Conservation (phyloP, 306 rosid species). For the Luffa acutangula region DNA sequence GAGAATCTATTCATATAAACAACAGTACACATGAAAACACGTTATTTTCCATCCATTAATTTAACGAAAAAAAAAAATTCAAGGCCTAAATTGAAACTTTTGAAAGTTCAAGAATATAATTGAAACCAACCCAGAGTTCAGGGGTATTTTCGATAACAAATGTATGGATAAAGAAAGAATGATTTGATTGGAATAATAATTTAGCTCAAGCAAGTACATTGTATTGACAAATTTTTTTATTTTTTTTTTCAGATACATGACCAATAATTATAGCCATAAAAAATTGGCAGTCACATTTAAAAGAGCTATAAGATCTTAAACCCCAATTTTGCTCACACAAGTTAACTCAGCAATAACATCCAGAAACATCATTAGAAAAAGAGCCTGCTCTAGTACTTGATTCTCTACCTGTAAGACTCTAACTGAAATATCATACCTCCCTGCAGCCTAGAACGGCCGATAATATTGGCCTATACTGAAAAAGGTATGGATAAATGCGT, state of each 20-base stretch:
- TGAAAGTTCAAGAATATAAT: no score
- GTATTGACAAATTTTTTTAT: no score
- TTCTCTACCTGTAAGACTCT: not conserved
- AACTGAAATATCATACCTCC: not conserved
- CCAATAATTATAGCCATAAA: not conserved
- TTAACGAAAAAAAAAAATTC: no score
- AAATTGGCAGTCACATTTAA: not conserved
- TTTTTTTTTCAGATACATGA: not conserved
- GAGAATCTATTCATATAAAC: no score
- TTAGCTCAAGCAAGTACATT: no score
- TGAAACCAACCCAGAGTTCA: no score
- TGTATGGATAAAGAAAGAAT: no score
- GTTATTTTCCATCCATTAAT: no score
- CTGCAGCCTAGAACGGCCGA: conserved; percentile 35
- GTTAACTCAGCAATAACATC: not conserved
- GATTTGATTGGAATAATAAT: no score
- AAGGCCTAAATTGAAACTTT: no score
- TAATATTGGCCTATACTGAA: conserved; percentile 43
- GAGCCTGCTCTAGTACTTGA: not conserved
- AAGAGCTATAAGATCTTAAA: not conserved
- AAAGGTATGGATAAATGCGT: conserved; percentile 59
- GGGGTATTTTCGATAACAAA: no score
- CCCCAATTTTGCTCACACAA: not conserved
- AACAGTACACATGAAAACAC: no score
- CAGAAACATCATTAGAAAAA: not conserved